Percentiles rank a stretch among this genome's conserved stretches.
These are phyloP conservation scores for Excoecaria agallocha DNA, from an alignment of 345 rosid genomes.

Conservation along the genomic window DNA sequence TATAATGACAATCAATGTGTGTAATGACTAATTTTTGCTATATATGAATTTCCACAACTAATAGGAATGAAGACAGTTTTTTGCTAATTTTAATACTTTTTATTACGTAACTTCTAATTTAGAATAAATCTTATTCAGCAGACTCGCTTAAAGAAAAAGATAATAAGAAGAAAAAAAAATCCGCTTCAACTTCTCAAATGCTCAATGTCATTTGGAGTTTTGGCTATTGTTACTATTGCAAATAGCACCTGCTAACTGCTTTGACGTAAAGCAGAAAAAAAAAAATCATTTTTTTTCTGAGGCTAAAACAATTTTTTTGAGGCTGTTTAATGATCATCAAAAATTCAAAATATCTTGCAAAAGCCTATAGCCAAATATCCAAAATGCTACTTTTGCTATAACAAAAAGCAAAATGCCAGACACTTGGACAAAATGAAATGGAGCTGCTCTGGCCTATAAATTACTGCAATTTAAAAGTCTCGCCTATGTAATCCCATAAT, in stretches of 20 bases:
- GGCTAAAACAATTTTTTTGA: too few relatives aligned
- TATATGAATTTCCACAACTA: background rate
- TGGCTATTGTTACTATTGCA: background rate
- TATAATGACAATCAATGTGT: background rate
- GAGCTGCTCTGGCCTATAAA: background rate
- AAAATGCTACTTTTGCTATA: background rate
- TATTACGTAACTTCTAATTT: background rate
- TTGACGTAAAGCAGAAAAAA: background rate
- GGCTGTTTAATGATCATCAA: too few relatives aligned
- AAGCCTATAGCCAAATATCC: too few relatives aligned
- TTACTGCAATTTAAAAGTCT: background rate
- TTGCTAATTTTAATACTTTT: background rate
- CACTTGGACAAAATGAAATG: too few relatives aligned
- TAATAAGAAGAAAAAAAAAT: background rate
- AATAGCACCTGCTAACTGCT: constrained; percentile 1
- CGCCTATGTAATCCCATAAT: background rate
- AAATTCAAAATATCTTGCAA: too few relatives aligned
- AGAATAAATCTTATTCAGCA: background rate
- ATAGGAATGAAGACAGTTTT: background rate
- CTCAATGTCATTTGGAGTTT: background rate
- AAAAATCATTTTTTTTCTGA: background rate
- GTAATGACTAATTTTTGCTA: background rate
- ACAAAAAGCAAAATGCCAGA: too few relatives aligned
- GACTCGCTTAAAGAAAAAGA: background rate
- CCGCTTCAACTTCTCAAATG: background rate